phyloP scores from a whole-genome alignment of 495 filamentous ascomycete species.

The Filosporella fistucella region DNA sequence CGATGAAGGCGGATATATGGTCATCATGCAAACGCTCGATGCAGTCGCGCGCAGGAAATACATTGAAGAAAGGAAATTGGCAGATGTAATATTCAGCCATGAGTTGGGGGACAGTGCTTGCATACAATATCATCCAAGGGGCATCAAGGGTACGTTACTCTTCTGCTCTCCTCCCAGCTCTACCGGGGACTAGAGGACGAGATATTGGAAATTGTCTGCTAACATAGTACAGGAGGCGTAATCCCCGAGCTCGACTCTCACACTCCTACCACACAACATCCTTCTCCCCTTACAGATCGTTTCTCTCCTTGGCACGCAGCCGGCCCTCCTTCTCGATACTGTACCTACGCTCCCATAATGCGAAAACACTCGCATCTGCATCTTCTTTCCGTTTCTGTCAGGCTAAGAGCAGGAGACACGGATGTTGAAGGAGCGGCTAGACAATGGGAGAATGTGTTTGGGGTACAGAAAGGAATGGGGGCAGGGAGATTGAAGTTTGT shows the following conservation, averaged over 20 bases:
- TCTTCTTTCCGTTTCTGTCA: not conserved
- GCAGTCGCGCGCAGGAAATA: slow-evolving; percentile 8
- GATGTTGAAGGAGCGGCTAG: slow-evolving; percentile 4
- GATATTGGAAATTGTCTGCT: too few species aligned
- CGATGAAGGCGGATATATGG: slow-evolving; percentile 21
- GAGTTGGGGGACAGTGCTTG: slow-evolving; percentile 11
- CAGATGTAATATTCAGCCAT: slow-evolving; percentile 18
- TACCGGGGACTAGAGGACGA: not conserved
- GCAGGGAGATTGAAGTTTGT: not conserved
- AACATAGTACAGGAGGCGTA: slow-evolving; percentile 12
- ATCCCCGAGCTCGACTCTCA: slow-evolving; percentile 23
- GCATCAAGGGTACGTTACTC: slow-evolving; percentile 14
- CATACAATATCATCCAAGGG: slow-evolving; percentile 21
- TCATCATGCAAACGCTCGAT: slow-evolving; percentile 18
- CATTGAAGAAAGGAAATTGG: slow-evolving; percentile 1
- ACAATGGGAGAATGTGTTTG: slow-evolving; percentile 15
- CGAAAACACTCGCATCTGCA: slow-evolving; percentile 2
- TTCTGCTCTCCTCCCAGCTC: not conserved
- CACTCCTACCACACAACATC: not conserved
- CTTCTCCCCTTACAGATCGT: slow-evolving; percentile 1
- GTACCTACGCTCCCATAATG: slow-evolving; percentile 3
- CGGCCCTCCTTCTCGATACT: slow-evolving; percentile 1
- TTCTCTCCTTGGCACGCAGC: slow-evolving; percentile 18
- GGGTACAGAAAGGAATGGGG: not conserved
- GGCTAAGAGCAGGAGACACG: slow-evolving; percentile 8